Conservation (phyloP, 106 monocot genomes). For the Alisma plantagoaquatica region DNA sequence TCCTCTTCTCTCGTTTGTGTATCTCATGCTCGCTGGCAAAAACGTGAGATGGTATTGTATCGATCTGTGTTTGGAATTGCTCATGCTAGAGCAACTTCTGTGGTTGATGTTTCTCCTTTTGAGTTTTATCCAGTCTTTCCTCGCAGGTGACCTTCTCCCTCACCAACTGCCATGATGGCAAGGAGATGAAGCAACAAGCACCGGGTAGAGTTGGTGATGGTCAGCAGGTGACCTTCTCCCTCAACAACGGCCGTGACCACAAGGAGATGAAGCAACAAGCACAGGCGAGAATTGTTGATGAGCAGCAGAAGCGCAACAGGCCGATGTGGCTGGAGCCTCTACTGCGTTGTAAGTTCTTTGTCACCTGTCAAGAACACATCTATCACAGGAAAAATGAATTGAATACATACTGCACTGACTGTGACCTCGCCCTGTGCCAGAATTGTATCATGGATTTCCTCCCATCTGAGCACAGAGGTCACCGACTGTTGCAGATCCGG, state of each 20-base stretch:
- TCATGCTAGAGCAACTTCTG: no score
- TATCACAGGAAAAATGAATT: conserved; percentile 30
- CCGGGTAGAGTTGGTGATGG: neutral
- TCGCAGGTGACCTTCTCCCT: neutral
- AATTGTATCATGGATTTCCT: conserved; percentile 15
- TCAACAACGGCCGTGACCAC: neutral
- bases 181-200: neutral
- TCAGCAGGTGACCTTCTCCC: neutral
- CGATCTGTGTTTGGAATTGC: no score
- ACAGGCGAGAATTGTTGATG: no score
- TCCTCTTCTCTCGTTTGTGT: neutral
- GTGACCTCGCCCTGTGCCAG: conserved; percentile 20
- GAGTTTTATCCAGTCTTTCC: neutral
- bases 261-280: neutral
- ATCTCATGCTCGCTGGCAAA: no score
- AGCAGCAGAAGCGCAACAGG: neutral
- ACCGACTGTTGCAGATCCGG: conserved; percentile 44
- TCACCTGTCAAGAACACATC: conserved; percentile 26
- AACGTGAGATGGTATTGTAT: no score
- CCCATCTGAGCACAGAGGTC: neutral
- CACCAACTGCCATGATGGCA: neutral
- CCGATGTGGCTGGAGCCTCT: conserved; percentile 24
- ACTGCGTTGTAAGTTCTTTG: conserved; percentile 30
- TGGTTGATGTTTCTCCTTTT: neutral
- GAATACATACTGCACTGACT: conserved; percentile 56